Evolutionary conservation across 139 green algal genomes (phyloP).

Genomic region (Haematococcus sp.): DNA sequence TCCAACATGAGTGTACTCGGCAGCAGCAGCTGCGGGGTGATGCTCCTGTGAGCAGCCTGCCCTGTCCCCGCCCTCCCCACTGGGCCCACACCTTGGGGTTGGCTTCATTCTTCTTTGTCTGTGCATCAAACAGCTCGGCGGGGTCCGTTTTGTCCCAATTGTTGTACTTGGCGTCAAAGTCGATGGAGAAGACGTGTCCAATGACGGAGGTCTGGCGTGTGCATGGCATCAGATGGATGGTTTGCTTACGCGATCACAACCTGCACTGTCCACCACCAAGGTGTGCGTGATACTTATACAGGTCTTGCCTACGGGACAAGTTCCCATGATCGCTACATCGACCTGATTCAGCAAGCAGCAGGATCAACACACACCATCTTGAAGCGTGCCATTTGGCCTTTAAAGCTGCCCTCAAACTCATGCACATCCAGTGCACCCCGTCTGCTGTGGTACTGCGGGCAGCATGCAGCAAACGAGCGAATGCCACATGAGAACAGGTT

Average conservation of each 20-base stretch:
- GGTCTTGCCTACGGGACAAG: too few relatives aligned
- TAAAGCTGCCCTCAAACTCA: slow-evolving; percentile 67
- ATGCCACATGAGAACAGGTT: too few relatives aligned
- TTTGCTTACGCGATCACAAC: too few relatives aligned
- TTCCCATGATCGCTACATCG: too few relatives aligned
- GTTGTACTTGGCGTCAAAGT: slow-evolving; percentile 83
- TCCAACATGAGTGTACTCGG: too few relatives aligned
- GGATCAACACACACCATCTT: slow-evolving; percentile 25
- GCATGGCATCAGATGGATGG: neutral
- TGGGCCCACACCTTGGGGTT: slow-evolving; percentile 85
- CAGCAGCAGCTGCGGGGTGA: too few relatives aligned
- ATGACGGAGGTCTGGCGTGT: neutral
- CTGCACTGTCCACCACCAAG: too few relatives aligned
- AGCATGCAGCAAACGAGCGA: too few relatives aligned
- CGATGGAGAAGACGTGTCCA: slow-evolving; percentile 68
- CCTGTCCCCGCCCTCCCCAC: too few relatives aligned
- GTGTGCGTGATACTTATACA: too few relatives aligned
- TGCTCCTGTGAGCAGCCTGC: too few relatives aligned
- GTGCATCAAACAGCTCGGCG: slow-evolving; percentile 76
- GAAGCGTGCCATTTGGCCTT: slow-evolving; percentile 57
- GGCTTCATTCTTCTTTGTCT: slow-evolving; percentile 73
- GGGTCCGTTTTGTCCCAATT: slow-evolving; percentile 85
- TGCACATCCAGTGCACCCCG: slow-evolving; percentile 73
- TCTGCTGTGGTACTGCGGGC: slow-evolving; percentile 42
- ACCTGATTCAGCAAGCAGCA: too few relatives aligned